Evolutionary conservation across 371 early-diverging fungal genomes (phyloP).

Genomic region (Mucor indicus): DNA sequence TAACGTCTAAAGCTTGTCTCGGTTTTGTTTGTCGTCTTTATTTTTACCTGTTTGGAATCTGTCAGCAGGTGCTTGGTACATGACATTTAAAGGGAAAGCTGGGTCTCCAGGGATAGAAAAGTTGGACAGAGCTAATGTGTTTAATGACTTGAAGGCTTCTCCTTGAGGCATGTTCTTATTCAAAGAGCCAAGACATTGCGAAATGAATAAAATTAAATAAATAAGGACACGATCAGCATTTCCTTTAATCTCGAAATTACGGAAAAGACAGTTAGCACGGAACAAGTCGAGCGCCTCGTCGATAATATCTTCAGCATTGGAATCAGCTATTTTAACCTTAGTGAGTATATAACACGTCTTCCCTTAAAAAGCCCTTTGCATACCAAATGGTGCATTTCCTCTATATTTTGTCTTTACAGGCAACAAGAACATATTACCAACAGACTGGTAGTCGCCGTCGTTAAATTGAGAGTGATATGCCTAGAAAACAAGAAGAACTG

Average conservation of each 20-base stretch:
- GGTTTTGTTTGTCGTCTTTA: not conserved
- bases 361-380: too few relatives aligned
- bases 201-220: constrained; percentile 90
- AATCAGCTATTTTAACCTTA: constrained; percentile 61
- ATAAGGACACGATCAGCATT: constrained; percentile 90
- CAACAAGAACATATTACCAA: constrained; percentile 86
- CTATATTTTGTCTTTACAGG: constrained; percentile 87
- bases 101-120: constrained; percentile 94
- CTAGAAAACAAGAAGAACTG: constrained; percentile 21
- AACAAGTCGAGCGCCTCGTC: constrained; percentile 93
- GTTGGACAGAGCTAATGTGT: constrained; percentile 81
- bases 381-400: constrained; percentile 78
- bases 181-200: constrained; percentile 78
- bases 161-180: constrained; percentile 59
- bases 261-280: constrained; percentile 95
- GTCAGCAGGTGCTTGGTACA: constrained; percentile 78
- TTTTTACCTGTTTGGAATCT: constrained; percentile 73
- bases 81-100: constrained; percentile 84
- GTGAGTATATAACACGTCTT: too few relatives aligned
- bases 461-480: constrained; percentile 94
- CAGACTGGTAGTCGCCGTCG: constrained; percentile 62
- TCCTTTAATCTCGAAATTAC: constrained; percentile 97
- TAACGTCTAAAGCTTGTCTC: not conserved
- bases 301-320: constrained; percentile 78
- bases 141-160: constrained; percentile 75